Evolutionary conservation across 352 stramenopile species (phyloP).

Genomic region (Peronospora destructor): DNA sequence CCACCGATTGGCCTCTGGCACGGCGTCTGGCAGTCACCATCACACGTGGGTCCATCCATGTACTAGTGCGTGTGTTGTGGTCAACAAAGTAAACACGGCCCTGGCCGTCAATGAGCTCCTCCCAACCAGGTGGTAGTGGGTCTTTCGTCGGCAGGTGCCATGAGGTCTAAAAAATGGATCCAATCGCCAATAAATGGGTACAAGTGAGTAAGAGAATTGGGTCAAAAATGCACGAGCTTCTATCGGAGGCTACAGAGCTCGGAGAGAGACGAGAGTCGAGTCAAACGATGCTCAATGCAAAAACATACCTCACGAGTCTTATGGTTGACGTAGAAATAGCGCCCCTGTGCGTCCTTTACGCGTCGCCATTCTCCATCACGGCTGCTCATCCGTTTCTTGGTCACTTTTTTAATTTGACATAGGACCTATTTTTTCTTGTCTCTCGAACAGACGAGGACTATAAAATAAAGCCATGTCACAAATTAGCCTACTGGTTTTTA

Average conservation of each 20-base stretch:
- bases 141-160: slow-evolving; percentile 69
- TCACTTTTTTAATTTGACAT: slow-evolving; percentile 11
- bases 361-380: slow-evolving; percentile 57
- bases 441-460: slow-evolving; percentile 11
- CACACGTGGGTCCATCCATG: slow-evolving; percentile 79
- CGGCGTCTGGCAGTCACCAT: slow-evolving; percentile 16
- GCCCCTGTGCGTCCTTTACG: slow-evolving; percentile 71
- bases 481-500: neutral
- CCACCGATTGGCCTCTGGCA: slow-evolving; percentile 17
- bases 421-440: slow-evolving; percentile 1
- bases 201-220: neutral
- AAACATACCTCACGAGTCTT: slow-evolving; percentile 58
- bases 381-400: slow-evolving; percentile 21
- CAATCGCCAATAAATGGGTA: slow-evolving; percentile 1
- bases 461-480: slow-evolving; percentile 1
- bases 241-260: slow-evolving; percentile 1
- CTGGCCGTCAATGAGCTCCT: slow-evolving; percentile 69
- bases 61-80: slow-evolving; percentile 66
- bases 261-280: neutral
- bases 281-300: neutral
- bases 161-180: slow-evolving; percentile 44
- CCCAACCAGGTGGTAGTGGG: slow-evolving; percentile 64
- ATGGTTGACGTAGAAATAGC: slow-evolving; percentile 86
- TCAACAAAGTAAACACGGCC: slow-evolving; percentile 81
- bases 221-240: neutral